phyloP scores from a whole-genome alignment of 768 basidiomycete genomes.

The Podaxis carcinomalis region DNA sequence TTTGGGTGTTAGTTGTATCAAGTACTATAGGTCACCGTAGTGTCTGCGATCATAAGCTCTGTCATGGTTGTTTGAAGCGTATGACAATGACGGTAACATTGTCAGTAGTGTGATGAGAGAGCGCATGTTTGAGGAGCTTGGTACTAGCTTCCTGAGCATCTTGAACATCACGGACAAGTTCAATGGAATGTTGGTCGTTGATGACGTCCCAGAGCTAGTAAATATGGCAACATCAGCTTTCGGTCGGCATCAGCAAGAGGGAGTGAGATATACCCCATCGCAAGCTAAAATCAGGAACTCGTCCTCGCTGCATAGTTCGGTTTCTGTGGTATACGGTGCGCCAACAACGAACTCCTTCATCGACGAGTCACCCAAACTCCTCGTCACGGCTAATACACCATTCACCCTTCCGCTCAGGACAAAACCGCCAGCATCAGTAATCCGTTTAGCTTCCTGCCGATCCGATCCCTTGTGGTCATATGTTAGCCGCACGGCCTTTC shows the following conservation, averaged over 20 bases:
- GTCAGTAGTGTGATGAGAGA: constrained; percentile 87
- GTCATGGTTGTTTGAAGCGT: constrained; percentile 54
- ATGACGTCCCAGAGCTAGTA: constrained; percentile 93
- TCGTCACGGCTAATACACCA: constrained; percentile 93
- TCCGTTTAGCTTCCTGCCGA: constrained; percentile 95
- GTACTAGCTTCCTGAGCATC: constrained; percentile 84
- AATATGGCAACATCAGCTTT: constrained; percentile 12
- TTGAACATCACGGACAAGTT: constrained; percentile 65
- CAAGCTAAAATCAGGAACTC: constrained; percentile 96
- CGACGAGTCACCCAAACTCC: constrained; percentile 92
- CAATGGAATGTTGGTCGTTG: constrained; percentile 86
- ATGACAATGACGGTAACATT: constrained; percentile 92
- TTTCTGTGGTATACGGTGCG: constrained; percentile 97
- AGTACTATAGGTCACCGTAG: neutral
- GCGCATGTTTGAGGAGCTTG: constrained; percentile 75
- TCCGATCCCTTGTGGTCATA: constrained; percentile 99
- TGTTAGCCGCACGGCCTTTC: constrained; percentile 88
- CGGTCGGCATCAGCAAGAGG: constrained; percentile 1
- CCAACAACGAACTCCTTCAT: constrained; percentile 99
- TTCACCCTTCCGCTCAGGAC: constrained; percentile 99
- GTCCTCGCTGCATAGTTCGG: constrained; percentile 83
- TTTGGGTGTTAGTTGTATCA: neutral
- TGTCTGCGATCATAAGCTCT: constrained; percentile 3
- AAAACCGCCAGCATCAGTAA: constrained; percentile 96
- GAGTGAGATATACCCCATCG: constrained; percentile 74